These are phyloP conservation scores for Solanum medicagineum DNA, from an alignment of 257 asterid genomes.

Conservation along the genomic window DNA sequence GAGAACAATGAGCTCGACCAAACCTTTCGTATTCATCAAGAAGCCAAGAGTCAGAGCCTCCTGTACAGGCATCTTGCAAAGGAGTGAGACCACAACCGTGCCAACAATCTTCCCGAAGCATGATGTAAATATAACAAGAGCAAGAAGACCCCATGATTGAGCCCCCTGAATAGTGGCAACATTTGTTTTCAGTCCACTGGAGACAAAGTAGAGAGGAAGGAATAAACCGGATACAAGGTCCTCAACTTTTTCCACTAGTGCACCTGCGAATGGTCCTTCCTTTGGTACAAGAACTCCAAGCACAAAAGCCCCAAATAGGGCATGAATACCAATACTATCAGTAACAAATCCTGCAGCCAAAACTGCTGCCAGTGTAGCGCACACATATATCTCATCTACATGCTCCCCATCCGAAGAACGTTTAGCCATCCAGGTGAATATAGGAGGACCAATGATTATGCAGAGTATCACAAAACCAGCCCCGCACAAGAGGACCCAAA, in stretches of 20 bases:
- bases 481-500: slow-evolving; percentile 52
- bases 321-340: slow-evolving; percentile 54
- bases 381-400: slow-evolving; percentile 49
- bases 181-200: slow-evolving; percentile 57
- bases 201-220: slow-evolving; percentile 55
- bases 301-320: slow-evolving; percentile 63
- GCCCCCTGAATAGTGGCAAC: slow-evolving; percentile 50
- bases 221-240: slow-evolving; percentile 53
- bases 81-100: slow-evolving; percentile 29
- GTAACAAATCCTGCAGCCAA: slow-evolving; percentile 61
- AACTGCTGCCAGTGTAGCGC: slow-evolving; percentile 46
- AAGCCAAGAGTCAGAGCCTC: slow-evolving; percentile 53
- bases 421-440: slow-evolving; percentile 42
- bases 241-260: slow-evolving; percentile 53
- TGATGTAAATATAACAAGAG: slow-evolving; percentile 37
- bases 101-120: slow-evolving; percentile 56
- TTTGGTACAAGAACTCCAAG: slow-evolving; percentile 60
- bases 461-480: slow-evolving; percentile 28
- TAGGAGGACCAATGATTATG: slow-evolving; percentile 21
- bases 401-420: slow-evolving; percentile 57
- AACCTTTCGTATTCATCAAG: slow-evolving; percentile 65
- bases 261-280: slow-evolving; percentile 51
- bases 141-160: slow-evolving; percentile 62
- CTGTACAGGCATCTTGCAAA: slow-evolving; percentile 24
- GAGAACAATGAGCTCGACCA: slow-evolving; percentile 56